These are phyloP conservation scores for Exophiala spinifera DNA, from an alignment of 2,329 filamentous ascomycete species.

Conservation along the genomic window DNA sequence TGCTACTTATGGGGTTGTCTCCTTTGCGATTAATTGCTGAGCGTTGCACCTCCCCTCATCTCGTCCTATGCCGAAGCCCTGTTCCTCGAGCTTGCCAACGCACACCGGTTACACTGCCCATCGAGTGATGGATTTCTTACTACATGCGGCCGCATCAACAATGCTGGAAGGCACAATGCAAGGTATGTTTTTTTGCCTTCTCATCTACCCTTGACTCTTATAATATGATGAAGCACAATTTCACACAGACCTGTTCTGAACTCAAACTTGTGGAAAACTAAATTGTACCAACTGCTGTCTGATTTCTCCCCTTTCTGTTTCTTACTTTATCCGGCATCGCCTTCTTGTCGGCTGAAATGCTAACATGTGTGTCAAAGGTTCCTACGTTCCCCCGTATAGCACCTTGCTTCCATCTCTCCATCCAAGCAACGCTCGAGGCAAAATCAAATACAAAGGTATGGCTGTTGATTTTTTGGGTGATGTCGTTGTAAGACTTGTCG, in stretches of 20 bases:
- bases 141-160: too few relatives aligned
- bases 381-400: too few relatives aligned
- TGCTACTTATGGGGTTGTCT: too few relatives aligned
- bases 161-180: too few relatives aligned
- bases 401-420: too few relatives aligned
- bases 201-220: constrained; percentile 6
- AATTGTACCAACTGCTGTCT: constrained; percentile 50
- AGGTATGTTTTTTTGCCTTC: background rate
- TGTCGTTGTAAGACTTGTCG: too few relatives aligned
- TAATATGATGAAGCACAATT: constrained; percentile 55
- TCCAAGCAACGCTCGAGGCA: too few relatives aligned
- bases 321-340: background rate
- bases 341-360: background rate
- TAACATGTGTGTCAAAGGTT: background rate
- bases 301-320: constrained; percentile 30
- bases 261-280: constrained; percentile 43
- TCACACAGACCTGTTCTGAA: constrained; percentile 65
- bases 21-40: background rate
- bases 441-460: too few relatives aligned
- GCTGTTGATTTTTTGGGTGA: too few relatives aligned
- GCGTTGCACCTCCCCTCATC: too few relatives aligned
- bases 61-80: background rate
- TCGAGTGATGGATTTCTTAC: too few relatives aligned
- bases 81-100: background rate
- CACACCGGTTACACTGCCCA: too few relatives aligned